Percentiles rank a stretch among this genome's conserved stretches.
Conservation (phyloP, 1,284 basidiomycete species). For the Coniferiporia weirii region DNA sequence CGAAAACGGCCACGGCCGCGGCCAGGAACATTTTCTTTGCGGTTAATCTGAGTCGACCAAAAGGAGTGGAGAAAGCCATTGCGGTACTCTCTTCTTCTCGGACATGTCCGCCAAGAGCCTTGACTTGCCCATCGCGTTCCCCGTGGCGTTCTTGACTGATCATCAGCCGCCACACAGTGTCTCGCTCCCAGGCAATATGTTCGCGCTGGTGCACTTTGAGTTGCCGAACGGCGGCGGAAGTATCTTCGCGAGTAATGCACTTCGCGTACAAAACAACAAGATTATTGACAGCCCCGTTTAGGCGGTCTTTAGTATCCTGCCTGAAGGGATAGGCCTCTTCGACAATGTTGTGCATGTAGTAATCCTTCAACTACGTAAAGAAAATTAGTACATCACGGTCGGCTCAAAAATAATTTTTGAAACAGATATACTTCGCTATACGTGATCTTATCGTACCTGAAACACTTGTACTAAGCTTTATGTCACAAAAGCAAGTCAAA, state of each 20-base stretch:
- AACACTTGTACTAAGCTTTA: neutral
- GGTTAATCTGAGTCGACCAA: constrained; percentile 62
- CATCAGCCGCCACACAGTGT: constrained; percentile 98
- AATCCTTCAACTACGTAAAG: constrained; percentile 62
- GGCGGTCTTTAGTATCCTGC: constrained; percentile 53
- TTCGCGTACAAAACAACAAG: constrained; percentile 80
- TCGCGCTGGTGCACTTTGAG: constrained; percentile 88
- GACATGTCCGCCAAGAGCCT: constrained; percentile 45
- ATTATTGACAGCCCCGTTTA: constrained; percentile 57
- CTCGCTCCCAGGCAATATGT: constrained; percentile 91
- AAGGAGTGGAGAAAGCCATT: constrained; percentile 53
- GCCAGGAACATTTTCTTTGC: constrained; percentile 56
- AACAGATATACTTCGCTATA: constrained; percentile 54
- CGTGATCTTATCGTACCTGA: constrained; percentile 92
- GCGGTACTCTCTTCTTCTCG: constrained; percentile 47
- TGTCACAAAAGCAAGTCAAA: constrained; percentile 2
- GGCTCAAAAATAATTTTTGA: neutral
- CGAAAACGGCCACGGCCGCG: constrained; percentile 54
- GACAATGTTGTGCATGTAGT: constrained; percentile 77
- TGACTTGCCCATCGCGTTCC: constrained; percentile 38
- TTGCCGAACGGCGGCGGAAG: constrained; percentile 69
- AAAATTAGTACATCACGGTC: neutral
- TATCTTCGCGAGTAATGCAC: constrained; percentile 80
- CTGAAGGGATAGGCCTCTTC: constrained; percentile 68
- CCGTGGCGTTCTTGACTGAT: constrained; percentile 83